These are phyloP conservation scores for Arthrobotrys sinensis DNA, from an alignment of 2,329 filamentous ascomycete genomes.

Conservation along the genomic window DNA sequence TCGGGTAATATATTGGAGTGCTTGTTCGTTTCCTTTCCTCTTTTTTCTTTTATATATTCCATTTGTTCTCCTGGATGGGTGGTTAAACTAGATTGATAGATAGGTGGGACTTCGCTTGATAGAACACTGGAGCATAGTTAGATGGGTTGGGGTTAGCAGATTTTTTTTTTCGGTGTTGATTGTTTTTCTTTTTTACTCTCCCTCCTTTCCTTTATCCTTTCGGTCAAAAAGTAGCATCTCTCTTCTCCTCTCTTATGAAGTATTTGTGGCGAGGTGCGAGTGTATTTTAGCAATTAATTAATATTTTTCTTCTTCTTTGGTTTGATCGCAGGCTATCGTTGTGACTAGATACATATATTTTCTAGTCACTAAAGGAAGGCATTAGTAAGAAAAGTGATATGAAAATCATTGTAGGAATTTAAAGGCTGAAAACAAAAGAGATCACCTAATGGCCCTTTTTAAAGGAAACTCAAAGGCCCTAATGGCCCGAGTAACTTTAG, in stretches of 20 bases:
- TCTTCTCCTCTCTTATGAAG: conserved; percentile 6
- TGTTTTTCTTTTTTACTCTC: conserved; percentile 16
- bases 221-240: conserved; percentile 21
- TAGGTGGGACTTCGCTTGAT: conserved; percentile 38
- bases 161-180: conserved; percentile 28
- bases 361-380: background rate
- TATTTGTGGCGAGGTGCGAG: conserved; percentile 15
- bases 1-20: conserved; percentile 1
- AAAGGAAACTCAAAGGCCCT: conserved; percentile 33
- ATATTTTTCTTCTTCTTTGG: background rate
- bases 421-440: background rate
- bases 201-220: background rate
- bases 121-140: conserved; percentile 56
- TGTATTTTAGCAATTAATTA: conserved; percentile 33
- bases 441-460: background rate
- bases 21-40: conserved; percentile 5
- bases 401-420: background rate
- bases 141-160: conserved; percentile 52
- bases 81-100: conserved; percentile 49
- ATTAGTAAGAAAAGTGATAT: background rate
- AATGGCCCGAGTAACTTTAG: conserved; percentile 21
- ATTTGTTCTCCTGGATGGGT: conserved; percentile 41
- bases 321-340: background rate
- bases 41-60: conserved; percentile 16
- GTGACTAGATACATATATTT: conserved; percentile 1